Base-by-base conservation (phyloP, 208 protist species). In the Balamuthia mandrillaris region DNA sequence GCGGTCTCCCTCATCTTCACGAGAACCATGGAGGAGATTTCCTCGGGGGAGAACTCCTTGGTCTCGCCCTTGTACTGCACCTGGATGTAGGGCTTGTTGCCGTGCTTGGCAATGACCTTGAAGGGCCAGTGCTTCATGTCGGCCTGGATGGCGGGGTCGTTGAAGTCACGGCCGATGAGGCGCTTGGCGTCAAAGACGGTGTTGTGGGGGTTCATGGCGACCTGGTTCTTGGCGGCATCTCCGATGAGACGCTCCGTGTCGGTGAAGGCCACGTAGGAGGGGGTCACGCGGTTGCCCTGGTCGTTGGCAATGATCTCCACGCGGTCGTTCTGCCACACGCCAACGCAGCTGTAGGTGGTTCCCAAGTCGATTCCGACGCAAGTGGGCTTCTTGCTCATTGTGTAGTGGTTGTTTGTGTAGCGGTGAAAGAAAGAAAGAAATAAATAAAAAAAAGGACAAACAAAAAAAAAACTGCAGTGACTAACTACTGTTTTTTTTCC, bases 181-280 rank as follows among this genome's bases (percentile, higher is more conserved):
- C 96, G 92, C 90, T 97, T 97, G 66, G 95, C 94, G 84, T 97
- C 96, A 83, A 96, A 96, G 33, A 97, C 83, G 10, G 96, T 96
- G 90, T 96, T 96, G 51, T 88, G 41, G 31, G 95, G 94, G 86
- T 96, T 96, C 88, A 93, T 88, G 49, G 94, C 90, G 10, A 91
- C 93, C 89, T 97, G 95, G 77, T 93, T 93, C 86, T 93, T 93
- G 45, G 91, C 91, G 44, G 93, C 91, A 87, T 95, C 91, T 44
- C 94, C 94, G 77, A 96, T 91, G 2, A 96, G 85, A 81, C 92
- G 84, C 85, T 96, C 94, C 1, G 47, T 94, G 68, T 98, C 96
- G 70, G 96, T 97, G 92, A 99, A 99, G 18, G 98, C 97, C 29
- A 99, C 98, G 78, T 95, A 97, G 3, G 97, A 99, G 24, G 99